Percentiles rank a stretch among this genome's conserved stretches.
Evolutionary conservation across 352 stramenopile species (phyloP).

Genomic region (Peronospora tabacina): DNA sequence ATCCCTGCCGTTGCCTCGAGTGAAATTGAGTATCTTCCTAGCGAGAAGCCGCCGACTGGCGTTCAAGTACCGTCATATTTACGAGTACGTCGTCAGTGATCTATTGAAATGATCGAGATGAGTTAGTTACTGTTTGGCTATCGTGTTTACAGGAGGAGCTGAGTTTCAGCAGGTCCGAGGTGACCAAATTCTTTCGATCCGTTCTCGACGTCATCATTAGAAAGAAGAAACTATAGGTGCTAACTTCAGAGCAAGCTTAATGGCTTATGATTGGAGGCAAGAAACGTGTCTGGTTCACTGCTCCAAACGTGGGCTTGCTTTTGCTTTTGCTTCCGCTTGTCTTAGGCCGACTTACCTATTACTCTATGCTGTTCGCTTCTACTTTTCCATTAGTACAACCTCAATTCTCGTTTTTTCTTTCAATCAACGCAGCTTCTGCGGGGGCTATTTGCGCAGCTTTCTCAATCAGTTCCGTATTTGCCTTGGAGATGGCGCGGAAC

Average conservation of each 20-base stretch:
- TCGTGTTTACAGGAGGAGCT: constrained; percentile 53
- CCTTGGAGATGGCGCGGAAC: constrained; percentile 41
- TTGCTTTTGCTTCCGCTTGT: constrained; percentile 9
- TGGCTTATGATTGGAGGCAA: constrained; percentile 3
- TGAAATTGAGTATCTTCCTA: constrained; percentile 77
- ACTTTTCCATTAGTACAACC: constrained; percentile 23
- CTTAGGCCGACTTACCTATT: constrained; percentile 8
- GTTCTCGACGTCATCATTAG: constrained; percentile 75
- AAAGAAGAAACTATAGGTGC: constrained; percentile 44
- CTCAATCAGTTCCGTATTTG: constrained; percentile 3
- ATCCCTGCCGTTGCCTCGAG: constrained; percentile 50
- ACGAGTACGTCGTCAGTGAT: constrained; percentile 31
- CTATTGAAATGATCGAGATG: background rate
- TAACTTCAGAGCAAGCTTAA: constrained; percentile 6
- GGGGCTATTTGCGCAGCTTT: background rate
- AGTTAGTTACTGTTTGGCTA: constrained; percentile 1
- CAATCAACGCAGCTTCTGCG: background rate
- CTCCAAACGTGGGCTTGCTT: constrained; percentile 1
- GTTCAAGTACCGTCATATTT: constrained; percentile 67
- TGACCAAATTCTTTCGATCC: constrained; percentile 81
- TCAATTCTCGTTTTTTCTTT: constrained; percentile 7
- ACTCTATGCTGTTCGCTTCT: constrained; percentile 8
- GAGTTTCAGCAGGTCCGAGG: constrained; percentile 69
- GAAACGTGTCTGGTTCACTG: background rate
- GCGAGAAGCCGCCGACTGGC: constrained; percentile 41